Evolutionary conservation across 2,329 filamentous ascomycete genomes (phyloP), one percentile per base, ranked within the genome.

Genomic region (Coleophoma crateriformis): DNA sequence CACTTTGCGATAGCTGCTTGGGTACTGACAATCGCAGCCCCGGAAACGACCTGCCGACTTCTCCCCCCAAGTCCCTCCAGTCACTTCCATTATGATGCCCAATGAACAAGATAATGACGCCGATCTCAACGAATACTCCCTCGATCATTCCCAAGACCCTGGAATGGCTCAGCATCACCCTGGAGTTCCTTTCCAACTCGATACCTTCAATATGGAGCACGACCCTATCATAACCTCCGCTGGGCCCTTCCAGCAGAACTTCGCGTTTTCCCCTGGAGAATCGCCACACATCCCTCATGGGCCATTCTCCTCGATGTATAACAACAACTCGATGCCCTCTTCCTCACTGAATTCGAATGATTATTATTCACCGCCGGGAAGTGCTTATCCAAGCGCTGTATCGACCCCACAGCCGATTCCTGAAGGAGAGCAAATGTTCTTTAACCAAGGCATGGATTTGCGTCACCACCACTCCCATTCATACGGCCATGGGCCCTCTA

Each of bases 341-440:
- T 84, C 84, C 2, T 68, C 67, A 20, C 72, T 87, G 59, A 84
- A 83, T 62, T 85, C 82, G 10, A 80, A 83, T 57, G 81, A 85
- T 64, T 82, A 79, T 61, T 87, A 87, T 65, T 88, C 85, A 15
- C 85, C 85, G n/a, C 78, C 83, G 1, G 78, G 76, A 49, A 88
- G 85, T 42, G 79, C 81, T 47, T 87, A 85, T 62, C 82, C 82
- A 50, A 88, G 85, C 1, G 76, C 82, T 19, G 84, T 79, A 35
- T 88, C 85, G 15, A 88, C 85, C 0, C 85, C 85, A 2, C 85
- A 88, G 61, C 81, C 84, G 1, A 76, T 81, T 5, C 76, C 79
- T 41, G 84, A 88, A 54, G 76, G 77, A 33, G 73, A 77, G 54
- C 76, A 78, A 45, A 78, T 85, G 71, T 87, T 82, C 67, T 87